phyloP scores from a whole-genome alignment of 2,329 filamentous ascomycete species.

The Aspergillus alliaceus region DNA sequence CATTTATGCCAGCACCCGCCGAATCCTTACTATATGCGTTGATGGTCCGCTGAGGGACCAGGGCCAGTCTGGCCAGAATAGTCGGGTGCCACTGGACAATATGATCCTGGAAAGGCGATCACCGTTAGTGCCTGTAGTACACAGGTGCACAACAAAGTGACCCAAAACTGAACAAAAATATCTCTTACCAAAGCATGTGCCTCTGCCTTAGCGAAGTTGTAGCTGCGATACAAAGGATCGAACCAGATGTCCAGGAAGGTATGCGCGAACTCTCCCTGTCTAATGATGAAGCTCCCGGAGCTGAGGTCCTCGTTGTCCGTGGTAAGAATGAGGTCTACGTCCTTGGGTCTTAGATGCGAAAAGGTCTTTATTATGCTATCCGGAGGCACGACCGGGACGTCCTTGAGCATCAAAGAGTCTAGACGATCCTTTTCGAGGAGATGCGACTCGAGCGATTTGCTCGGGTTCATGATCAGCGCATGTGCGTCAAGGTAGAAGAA shows the following conservation, averaged over 20 bases:
- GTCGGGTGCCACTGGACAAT: constrained; percentile 97
- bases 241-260: constrained; percentile 96
- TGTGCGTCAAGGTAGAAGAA: constrained; percentile 87
- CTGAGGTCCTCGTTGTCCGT: constrained; percentile 81
- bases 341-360: constrained; percentile 70
- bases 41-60: constrained; percentile 82
- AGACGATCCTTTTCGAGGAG: constrained; percentile 68
- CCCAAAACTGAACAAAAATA: not conserved
- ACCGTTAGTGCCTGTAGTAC: constrained; percentile 26
- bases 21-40: constrained; percentile 70
- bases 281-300: constrained; percentile 74
- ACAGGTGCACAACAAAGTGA: not conserved
- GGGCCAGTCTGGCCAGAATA: constrained; percentile 81
- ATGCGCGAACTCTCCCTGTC: constrained; percentile 84
- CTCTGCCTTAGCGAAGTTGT: constrained; percentile 96
- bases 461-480: constrained; percentile 83
- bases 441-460: constrained; percentile 66
- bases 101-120: constrained; percentile 62
- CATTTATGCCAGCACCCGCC: constrained; percentile 46
- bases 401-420: constrained; percentile 77
- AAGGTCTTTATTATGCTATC: constrained; percentile 98
- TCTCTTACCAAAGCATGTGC: constrained; percentile 76
- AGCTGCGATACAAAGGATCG: constrained; percentile 86
- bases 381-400: constrained; percentile 84
- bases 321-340: constrained; percentile 78